Conservation (phyloP, 2,329 filamentous ascomycete species). For the Leptographium galeiforme region DNA sequence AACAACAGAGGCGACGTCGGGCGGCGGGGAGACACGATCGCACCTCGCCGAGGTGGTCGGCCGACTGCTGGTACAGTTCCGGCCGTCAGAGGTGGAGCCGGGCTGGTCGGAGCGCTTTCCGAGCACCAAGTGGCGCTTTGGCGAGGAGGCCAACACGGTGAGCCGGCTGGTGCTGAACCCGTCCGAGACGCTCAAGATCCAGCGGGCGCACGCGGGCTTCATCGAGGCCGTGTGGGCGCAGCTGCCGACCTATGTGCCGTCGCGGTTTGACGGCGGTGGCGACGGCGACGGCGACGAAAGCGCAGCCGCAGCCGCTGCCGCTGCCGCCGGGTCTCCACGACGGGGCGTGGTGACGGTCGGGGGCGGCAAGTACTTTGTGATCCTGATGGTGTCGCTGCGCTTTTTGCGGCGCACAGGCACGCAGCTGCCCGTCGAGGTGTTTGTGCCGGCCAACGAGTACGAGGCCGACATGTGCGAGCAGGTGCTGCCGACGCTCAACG, state of each 20-base stretch:
- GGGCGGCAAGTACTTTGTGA: slow-evolving; percentile 32
- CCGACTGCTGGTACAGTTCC: neutral
- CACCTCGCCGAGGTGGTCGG: neutral
- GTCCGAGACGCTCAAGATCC: slow-evolving; percentile 3
- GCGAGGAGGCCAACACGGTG: slow-evolving; percentile 1
- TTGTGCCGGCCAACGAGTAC: slow-evolving; percentile 19
- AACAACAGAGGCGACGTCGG: no score
- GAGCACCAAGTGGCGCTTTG: slow-evolving; percentile 5
- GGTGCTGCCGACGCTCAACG: slow-evolving; percentile 17
- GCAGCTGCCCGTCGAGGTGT: slow-evolving; percentile 30
- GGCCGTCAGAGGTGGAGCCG: neutral
- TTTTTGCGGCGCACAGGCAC: slow-evolving; percentile 38
- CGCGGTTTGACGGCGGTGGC: neutral
- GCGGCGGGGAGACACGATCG: no score
- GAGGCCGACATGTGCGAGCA: slow-evolving; percentile 18
- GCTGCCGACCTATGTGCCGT: neutral
- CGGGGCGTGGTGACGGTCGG: slow-evolving; percentile 37
- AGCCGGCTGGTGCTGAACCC: neutral
- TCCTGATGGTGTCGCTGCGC: slow-evolving; percentile 33
- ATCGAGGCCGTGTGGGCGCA: neutral
- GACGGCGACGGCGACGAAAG: neutral
- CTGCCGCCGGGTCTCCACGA: slow-evolving; percentile 3
- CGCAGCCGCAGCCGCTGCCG: no score
- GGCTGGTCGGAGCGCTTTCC: slow-evolving; percentile 1
- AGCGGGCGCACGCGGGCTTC: slow-evolving; percentile 3